Conservation (phyloP, 2,329 filamentous ascomycete genomes). For the Aspergillus hortae region DNA sequence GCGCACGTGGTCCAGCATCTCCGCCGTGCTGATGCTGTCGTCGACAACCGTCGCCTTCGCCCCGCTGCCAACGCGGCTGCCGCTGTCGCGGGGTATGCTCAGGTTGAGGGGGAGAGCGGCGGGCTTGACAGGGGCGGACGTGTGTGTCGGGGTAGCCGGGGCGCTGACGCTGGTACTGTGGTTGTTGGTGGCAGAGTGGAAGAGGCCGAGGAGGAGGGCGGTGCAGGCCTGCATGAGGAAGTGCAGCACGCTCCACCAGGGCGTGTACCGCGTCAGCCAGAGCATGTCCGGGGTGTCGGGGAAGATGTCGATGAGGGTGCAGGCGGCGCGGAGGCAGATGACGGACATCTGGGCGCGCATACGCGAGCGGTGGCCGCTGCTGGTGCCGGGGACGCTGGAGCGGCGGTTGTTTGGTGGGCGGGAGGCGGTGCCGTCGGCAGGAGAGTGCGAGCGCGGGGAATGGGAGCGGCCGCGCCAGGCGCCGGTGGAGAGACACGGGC, state of each 20-base stretch:
- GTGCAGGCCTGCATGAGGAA: conserved; percentile 42
- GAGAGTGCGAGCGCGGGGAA: neutral
- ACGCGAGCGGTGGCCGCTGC: neutral
- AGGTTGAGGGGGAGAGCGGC: neutral
- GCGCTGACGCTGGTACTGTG: neutral
- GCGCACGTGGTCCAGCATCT: conserved; percentile 27
- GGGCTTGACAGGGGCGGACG: neutral
- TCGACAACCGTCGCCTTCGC: neutral
- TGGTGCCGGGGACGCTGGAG: neutral
- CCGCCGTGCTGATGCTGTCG: conserved; percentile 4
- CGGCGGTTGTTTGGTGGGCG: conserved; percentile 7
- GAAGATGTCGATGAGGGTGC: conserved; percentile 34
- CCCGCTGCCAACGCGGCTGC: neutral
- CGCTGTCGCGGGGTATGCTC: neutral
- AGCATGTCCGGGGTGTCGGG: conserved; percentile 32
- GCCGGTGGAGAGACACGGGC: conserved; percentile 36
- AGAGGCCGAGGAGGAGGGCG: conserved; percentile 38
- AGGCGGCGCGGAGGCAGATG: conserved; percentile 37
- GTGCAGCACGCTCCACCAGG: conserved; percentile 44
- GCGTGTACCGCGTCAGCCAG: conserved; percentile 32
- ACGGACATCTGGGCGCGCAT: conserved; percentile 25
- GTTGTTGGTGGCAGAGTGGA: neutral
- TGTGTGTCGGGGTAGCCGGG: neutral
- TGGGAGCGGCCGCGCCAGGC: neutral
- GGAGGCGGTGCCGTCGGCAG: neutral